Evolutionary conservation across 129 eudicot genomes (phyloP).

Genomic region (Pseudognaphalium luteoalbum): DNA sequence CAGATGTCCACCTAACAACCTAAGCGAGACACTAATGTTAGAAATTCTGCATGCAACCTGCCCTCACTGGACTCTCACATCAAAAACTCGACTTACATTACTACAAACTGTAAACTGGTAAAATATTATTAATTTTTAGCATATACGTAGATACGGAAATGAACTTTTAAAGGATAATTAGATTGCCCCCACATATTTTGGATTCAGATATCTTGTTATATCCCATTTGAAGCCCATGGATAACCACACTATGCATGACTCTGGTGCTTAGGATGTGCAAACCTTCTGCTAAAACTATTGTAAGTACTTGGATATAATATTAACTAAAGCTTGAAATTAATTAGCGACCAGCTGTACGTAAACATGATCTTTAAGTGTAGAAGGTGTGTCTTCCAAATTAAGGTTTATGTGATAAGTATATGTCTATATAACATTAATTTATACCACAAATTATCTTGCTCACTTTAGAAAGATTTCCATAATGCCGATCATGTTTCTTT

Average conservation of each 20-base stretch:
- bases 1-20: conserved; percentile 5
- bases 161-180: not conserved
- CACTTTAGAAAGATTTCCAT: not conserved
- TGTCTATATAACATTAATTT: not conserved
- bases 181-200: not conserved
- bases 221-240: too few relatives aligned
- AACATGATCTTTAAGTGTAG: too few relatives aligned
- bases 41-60: too few relatives aligned
- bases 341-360: too few relatives aligned
- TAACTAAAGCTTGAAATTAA: not conserved
- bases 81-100: not conserved
- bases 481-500: conserved; percentile 15
- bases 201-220: too few relatives aligned
- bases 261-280: too few relatives aligned
- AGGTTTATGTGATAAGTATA: not conserved
- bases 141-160: not conserved
- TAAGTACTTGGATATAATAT: not conserved
- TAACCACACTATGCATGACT: too few relatives aligned
- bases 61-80: not conserved
- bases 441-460: not conserved
- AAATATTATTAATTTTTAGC: not conserved
- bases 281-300: not conserved
- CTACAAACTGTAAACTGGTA: not conserved
- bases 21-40: conserved; percentile 5
- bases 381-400: not conserved